Evolutionary conservation across 768 basidiomycete genomes (phyloP).

Genomic region (Hericium rajendrae): DNA sequence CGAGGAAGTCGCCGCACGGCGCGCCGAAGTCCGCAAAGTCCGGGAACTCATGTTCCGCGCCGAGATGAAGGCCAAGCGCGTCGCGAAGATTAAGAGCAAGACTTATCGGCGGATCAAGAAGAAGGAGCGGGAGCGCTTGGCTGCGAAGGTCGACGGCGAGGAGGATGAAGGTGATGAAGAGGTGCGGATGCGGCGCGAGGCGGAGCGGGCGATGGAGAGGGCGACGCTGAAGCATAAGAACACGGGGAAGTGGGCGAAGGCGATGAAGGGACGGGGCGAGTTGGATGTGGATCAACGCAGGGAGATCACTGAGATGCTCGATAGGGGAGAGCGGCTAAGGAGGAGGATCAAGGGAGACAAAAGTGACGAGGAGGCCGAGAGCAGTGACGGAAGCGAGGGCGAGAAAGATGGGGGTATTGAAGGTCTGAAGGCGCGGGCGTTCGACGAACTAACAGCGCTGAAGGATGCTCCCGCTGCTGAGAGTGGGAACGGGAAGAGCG

Average conservation of each 20-base stretch:
- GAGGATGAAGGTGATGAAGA: constrained; percentile 42
- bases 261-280: constrained; percentile 61
- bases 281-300: constrained; percentile 50
- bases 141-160: constrained; percentile 36
- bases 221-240: constrained; percentile 85
- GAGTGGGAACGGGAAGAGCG: constrained; percentile 43
- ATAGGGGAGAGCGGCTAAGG: constrained; percentile 68
- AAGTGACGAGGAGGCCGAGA: constrained; percentile 41
- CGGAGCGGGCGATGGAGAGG: constrained; percentile 76
- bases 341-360: constrained; percentile 63
- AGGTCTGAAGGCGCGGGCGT: constrained; percentile 55
- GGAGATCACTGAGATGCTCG: constrained; percentile 81
- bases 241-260: constrained; percentile 81
- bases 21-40: constrained; percentile 76
- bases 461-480: constrained; percentile 18
- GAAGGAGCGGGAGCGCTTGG: constrained; percentile 61
- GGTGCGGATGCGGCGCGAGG: constrained; percentile 55
- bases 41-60: constrained; percentile 92
- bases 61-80: constrained; percentile 79
- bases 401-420: constrained; percentile 32
- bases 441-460: constrained; percentile 51
- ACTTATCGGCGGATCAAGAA: constrained; percentile 79
- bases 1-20: constrained; percentile 78
- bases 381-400: constrained; percentile 36
- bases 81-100: constrained; percentile 95